A percentile compares a stretch with the other conserved stretches of the same genome.
Evolutionary conservation across 345 rosid species (phyloP).

Genomic region (Heritiera fomes): DNA sequence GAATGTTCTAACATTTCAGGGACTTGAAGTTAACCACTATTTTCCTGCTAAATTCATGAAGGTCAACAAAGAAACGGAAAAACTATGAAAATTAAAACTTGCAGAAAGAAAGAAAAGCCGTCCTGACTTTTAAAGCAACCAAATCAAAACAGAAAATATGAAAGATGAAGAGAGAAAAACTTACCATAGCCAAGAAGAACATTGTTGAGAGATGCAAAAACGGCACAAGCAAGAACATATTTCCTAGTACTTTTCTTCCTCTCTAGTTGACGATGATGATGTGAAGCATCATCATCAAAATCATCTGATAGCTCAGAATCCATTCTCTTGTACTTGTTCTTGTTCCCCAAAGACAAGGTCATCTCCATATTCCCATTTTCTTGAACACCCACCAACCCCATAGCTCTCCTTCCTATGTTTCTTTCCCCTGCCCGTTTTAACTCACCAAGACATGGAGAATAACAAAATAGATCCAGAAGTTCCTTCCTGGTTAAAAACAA

Average conservation of each 20-base stretch:
- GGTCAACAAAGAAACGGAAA: background rate
- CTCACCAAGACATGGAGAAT: slow-evolving; percentile 2
- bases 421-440: slow-evolving; percentile 8
- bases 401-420: slow-evolving; percentile 6
- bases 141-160: background rate
- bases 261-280: slow-evolving; percentile 32
- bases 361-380: slow-evolving; percentile 49
- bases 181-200: slow-evolving; percentile 95
- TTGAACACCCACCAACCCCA: slow-evolving; percentile 54
- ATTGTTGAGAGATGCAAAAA: slow-evolving; percentile 82
- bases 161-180: slow-evolving; percentile 3
- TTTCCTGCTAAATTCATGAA: background rate
- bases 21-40: background rate
- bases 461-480: slow-evolving; percentile 13
- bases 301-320: slow-evolving; percentile 46
- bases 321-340: slow-evolving; percentile 81
- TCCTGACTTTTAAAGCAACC: background rate
- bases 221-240: slow-evolving; percentile 74
- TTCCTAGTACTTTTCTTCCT: slow-evolving; percentile 47
- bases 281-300: slow-evolving; percentile 31
- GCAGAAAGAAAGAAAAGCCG: background rate
- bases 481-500: background rate
- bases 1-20: background rate
- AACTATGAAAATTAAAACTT: slow-evolving; percentile 19
- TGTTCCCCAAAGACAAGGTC: slow-evolving; percentile 49